Conservation (phyloP, 768 basidiomycete genomes). For the Lyophyllum shimeji region DNA sequence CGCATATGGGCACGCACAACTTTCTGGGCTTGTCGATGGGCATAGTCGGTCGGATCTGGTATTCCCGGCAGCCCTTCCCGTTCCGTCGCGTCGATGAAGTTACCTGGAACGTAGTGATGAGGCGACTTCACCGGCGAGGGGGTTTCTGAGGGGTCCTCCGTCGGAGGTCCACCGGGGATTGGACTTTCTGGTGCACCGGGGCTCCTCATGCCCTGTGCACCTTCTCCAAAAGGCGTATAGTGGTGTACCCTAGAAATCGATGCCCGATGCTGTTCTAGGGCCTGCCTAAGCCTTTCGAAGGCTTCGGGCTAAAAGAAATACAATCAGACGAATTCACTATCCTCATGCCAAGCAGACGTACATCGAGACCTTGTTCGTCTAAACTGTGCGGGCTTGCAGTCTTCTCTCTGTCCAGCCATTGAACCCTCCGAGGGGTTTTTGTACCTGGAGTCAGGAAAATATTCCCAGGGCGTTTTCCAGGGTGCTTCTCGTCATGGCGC, state of each 20-base stretch:
- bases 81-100: constrained; percentile 63
- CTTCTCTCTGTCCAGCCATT: constrained; percentile 41
- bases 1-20: constrained; percentile 12
- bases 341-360: constrained; percentile 27
- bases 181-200: not conserved
- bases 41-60: constrained; percentile 18
- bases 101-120: constrained; percentile 44
- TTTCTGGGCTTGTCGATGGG: constrained; percentile 10
- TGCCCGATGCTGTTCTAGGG: constrained; percentile 51
- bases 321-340: not conserved
- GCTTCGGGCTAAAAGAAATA: constrained; percentile 38
- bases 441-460: constrained; percentile 25
- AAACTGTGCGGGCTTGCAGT: constrained; percentile 35
- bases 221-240: constrained; percentile 26
- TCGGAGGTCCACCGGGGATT: not conserved
- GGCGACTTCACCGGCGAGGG: constrained; percentile 14
- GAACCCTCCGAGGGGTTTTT: constrained; percentile 53
- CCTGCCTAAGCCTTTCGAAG: constrained; percentile 43
- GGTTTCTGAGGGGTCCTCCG: constrained; percentile 14
- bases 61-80: constrained; percentile 55
- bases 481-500: constrained; percentile 5
- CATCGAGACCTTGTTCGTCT: constrained; percentile 56
- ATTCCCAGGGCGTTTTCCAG: constrained; percentile 6
- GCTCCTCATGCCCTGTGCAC: constrained; percentile 8
- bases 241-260: constrained; percentile 25